Percentiles rank a stretch among this genome's conserved stretches.
Conservation (phyloP, 1,284 basidiomycete species). For the Entoloma clypeatum region DNA sequence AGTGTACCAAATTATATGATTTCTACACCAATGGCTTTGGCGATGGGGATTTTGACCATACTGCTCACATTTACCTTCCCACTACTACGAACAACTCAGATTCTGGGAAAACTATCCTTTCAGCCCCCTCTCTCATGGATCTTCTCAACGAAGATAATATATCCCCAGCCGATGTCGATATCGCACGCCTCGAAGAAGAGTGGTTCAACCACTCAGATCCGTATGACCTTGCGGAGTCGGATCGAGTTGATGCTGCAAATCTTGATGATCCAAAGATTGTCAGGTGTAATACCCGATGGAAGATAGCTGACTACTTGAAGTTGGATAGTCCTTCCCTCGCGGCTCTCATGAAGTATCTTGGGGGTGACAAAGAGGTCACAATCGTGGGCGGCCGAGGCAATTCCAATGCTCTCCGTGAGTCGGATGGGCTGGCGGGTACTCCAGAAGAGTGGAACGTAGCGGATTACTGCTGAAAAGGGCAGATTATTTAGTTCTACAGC, state of each 20-base stretch:
- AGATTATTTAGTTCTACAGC: no score
- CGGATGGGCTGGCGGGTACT: no score
- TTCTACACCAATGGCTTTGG: conserved; percentile 18
- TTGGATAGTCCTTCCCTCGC: conserved; percentile 5
- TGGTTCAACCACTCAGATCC: conserved; percentile 17
- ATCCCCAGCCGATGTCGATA: conserved; percentile 8
- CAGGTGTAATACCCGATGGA: conserved; percentile 10
- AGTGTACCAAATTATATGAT: conserved; percentile 22
- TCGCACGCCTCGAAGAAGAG: conserved; percentile 9
- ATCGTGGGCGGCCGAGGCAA: neutral
- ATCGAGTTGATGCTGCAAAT: conserved; percentile 10
- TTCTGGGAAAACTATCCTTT: neutral
- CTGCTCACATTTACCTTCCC: conserved; percentile 10
- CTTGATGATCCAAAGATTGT: conserved; percentile 4
- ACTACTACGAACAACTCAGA: neutral
- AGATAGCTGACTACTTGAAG: conserved; percentile 14
- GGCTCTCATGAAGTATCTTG: conserved; percentile 4
- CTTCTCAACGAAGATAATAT: conserved; percentile 11
- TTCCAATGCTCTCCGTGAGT: no score
- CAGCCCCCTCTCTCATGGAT: conserved; percentile 8
- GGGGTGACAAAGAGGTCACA: neutral
- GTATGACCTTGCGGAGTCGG: conserved; percentile 18
- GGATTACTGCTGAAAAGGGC: no score
- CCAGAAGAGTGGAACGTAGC: no score
- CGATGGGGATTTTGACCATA: conserved; percentile 12